These are phyloP conservation scores for Pseudogymnoascus sp. DNA, from an alignment of 2,329 filamentous ascomycete genomes.

Conservation along the genomic window DNA sequence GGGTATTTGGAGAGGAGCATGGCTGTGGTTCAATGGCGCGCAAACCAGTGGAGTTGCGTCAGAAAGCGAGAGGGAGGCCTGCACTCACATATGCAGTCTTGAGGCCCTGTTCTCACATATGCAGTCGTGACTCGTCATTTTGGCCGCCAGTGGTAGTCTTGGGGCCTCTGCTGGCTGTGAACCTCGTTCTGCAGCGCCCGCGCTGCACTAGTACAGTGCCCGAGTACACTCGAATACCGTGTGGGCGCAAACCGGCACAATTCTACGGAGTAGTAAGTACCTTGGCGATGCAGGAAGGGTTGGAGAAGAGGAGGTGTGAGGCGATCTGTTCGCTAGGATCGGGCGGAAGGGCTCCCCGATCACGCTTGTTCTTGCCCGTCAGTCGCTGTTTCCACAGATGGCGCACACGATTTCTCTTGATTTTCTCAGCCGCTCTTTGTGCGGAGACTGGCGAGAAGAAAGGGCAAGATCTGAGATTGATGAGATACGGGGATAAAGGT, in stretches of 20 bases:
- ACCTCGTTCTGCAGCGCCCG: not conserved
- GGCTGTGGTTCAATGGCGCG: not conserved
- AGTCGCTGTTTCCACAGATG: not conserved
- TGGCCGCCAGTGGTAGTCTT: not conserved
- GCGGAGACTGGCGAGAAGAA: not conserved
- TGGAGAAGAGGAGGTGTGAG: not conserved
- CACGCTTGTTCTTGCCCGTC: not conserved
- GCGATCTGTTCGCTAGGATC: slow-evolving; percentile 4
- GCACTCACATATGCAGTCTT: not conserved
- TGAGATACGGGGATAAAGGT: not conserved
- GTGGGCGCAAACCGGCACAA: not conserved
- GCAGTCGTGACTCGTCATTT: not conserved
- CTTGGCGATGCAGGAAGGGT: not conserved
- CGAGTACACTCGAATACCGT: not conserved
- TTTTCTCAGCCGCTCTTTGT: not conserved
- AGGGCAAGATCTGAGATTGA: not conserved
- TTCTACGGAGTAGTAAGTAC: not conserved
- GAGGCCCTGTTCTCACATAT: not conserved
- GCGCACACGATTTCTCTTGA: not conserved
- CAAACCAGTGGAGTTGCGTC: not conserved
- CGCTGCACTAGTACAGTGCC: not conserved
- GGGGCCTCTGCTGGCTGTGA: not conserved
- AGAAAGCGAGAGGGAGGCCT: not conserved
- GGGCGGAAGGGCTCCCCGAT: slow-evolving; percentile 4
- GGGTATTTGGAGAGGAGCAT: slow-evolving; percentile 1